A percentile compares a stretch with the other conserved stretches of the same genome.
Conservation (phyloP, 192 early-diverging fungal species). For the Bifiguratus adelaidae region DNA sequence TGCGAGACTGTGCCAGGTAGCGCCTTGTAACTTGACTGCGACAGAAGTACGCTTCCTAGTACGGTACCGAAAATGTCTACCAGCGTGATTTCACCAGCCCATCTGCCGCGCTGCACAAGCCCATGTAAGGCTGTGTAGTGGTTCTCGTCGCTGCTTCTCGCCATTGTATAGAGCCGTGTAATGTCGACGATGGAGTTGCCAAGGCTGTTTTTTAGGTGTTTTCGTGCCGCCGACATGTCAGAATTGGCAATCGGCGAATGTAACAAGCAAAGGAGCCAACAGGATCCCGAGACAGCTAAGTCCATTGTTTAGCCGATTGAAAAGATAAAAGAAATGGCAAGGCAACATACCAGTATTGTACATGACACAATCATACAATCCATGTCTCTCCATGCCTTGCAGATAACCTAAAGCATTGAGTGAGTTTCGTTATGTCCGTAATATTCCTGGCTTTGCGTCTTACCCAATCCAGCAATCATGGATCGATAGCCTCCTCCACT, state of each 20-base stretch:
- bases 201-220: too few species aligned
- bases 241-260: slow-evolving; percentile 25
- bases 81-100: slow-evolving; percentile 19
- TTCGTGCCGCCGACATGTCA: slow-evolving; percentile 12
- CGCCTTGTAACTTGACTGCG: slow-evolving; percentile 12
- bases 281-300: slow-evolving; percentile 7
- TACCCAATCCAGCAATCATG: slow-evolving; percentile 50
- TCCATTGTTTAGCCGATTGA: neutral
- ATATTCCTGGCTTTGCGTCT: neutral
- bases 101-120: slow-evolving; percentile 10
- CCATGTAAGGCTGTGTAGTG: slow-evolving; percentile 12
- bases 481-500: slow-evolving; percentile 79
- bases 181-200: too few species aligned
- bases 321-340: neutral
- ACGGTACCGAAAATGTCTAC: slow-evolving; percentile 52
- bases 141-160: slow-evolving; percentile 8
- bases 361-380: slow-evolving; percentile 54
- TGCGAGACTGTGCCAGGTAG: slow-evolving; percentile 9
- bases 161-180: too few species aligned
- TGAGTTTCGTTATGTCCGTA: neutral
- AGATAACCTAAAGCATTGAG: slow-evolving; percentile 41
- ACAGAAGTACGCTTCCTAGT: slow-evolving; percentile 29
- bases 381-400: slow-evolving; percentile 50
- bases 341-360: slow-evolving; percentile 57
- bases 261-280: slow-evolving; percentile 45